These are phyloP conservation scores for Salix arbutifolia DNA, from an alignment of 345 rosid species.

Conservation along the genomic window DNA sequence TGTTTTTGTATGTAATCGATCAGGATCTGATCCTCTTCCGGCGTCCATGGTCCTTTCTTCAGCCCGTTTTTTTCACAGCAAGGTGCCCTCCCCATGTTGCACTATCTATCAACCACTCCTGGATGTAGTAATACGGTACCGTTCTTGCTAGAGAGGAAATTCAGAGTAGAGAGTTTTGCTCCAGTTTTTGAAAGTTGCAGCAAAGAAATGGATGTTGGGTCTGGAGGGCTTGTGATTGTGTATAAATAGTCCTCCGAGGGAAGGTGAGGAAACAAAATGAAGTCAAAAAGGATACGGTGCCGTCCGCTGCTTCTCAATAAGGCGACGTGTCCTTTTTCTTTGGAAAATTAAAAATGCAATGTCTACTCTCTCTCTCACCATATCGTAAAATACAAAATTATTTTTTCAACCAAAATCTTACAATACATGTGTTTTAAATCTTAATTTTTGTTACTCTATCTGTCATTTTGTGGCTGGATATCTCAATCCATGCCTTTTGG, in stretches of 20 bases:
- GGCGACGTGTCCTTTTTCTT: constrained; percentile 57
- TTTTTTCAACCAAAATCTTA: neutral
- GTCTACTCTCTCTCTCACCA: neutral
- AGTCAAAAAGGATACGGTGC: constrained; percentile 86
- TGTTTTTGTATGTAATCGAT: constrained; percentile 24
- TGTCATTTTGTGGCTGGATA: constrained; percentile 33
- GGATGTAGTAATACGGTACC: neutral
- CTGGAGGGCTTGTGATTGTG: constrained; percentile 28
- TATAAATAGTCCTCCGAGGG: constrained; percentile 36
- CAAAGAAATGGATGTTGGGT: constrained; percentile 20
- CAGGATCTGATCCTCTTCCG: constrained; percentile 31
- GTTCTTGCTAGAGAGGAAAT: neutral
- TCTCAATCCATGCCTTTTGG: constrained; percentile 24
- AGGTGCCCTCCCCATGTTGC: constrained; percentile 23
- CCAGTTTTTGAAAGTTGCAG: neutral
- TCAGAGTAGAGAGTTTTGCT: too few species aligned
- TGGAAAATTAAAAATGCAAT: constrained; percentile 6
- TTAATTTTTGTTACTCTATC: neutral
- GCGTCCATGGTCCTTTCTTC: constrained; percentile 31
- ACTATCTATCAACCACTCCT: neutral
- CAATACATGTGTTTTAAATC: neutral
- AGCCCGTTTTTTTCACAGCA: constrained; percentile 27
- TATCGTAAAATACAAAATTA: neutral
- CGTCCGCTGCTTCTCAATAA: constrained; percentile 49
- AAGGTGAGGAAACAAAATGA: constrained; percentile 20